A percentile compares a stretch with the other conserved stretches of the same genome.
phyloP scores from a whole-genome alignment of 768 basidiomycete genomes.

The Lentinula sp. region DNA sequence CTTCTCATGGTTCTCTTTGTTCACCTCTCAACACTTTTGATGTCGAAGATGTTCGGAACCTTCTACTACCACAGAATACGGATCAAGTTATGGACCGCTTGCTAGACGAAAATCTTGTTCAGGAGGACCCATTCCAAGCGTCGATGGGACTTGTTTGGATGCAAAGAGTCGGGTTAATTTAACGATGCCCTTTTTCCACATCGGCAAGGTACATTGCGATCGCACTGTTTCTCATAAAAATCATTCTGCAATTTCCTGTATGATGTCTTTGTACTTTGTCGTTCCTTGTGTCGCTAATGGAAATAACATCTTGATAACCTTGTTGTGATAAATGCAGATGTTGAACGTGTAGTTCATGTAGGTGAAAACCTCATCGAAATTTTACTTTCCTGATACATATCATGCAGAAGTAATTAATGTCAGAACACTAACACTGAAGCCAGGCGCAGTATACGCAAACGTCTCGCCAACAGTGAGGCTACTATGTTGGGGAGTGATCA shows the following conservation, averaged over 20 bases:
- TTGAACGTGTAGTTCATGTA: too few relatives aligned
- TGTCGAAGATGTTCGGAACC: not conserved
- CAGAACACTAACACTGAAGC: constrained; percentile 33
- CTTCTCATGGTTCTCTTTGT: not conserved
- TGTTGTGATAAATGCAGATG: too few relatives aligned
- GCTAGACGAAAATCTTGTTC: constrained; percentile 26
- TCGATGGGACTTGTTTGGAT: constrained; percentile 41
- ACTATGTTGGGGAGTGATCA: constrained; percentile 39
- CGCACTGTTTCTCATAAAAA: too few relatives aligned
- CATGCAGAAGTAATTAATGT: constrained; percentile 7
- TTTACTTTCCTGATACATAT: not conserved
- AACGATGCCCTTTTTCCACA: not conserved
- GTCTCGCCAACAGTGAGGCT: constrained; percentile 40
- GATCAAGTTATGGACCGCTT: constrained; percentile 21
- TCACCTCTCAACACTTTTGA: not conserved
- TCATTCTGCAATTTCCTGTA: too few relatives aligned
- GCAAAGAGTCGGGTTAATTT: not conserved
- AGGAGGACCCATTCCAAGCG: constrained; percentile 36
- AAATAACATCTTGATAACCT: too few relatives aligned
- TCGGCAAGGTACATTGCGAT: too few relatives aligned
- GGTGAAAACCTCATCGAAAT: too few relatives aligned
- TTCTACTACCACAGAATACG: not conserved
- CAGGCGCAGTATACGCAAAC: constrained; percentile 52
- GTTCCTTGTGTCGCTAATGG: too few relatives aligned
- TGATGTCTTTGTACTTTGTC: too few relatives aligned